phyloP scores from a whole-genome alignment of 2,329 filamentous ascomycete species.

The Ophiocordyceps polyrhachis-furcata region DNA sequence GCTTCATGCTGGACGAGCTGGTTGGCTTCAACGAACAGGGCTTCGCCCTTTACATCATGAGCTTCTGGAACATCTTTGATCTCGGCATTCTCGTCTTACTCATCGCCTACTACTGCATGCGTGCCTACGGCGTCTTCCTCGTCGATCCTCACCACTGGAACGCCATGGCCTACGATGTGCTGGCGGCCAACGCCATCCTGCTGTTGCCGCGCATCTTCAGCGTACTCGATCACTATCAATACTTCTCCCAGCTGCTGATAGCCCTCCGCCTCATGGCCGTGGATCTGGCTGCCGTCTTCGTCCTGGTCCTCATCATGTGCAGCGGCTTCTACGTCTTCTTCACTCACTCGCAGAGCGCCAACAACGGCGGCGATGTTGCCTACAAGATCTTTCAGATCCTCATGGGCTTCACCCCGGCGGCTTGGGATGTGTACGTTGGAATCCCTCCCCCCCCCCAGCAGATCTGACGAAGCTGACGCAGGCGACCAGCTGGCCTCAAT shows the following conservation, averaged over 20 bases:
- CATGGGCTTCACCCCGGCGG: slow-evolving; percentile 90
- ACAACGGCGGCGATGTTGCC: slow-evolving; percentile 55
- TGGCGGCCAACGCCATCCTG: slow-evolving; percentile 77
- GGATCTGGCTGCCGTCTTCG: slow-evolving; percentile 67
- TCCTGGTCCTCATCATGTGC: slow-evolving; percentile 71
- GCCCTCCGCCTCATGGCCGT: slow-evolving; percentile 89
- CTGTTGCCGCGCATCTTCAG: slow-evolving; percentile 84
- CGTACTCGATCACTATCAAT: slow-evolving; percentile 83
- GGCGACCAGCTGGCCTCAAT: slow-evolving; percentile 39
- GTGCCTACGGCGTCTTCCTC: slow-evolving; percentile 72
- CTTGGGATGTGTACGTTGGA: slow-evolving; percentile 60
- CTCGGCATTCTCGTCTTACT: slow-evolving; percentile 74
- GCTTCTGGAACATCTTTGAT: slow-evolving; percentile 94
- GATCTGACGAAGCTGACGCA: slow-evolving; percentile 5
- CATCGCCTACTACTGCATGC: slow-evolving; percentile 75
- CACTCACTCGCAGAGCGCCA: slow-evolving; percentile 56
- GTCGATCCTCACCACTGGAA: slow-evolving; percentile 59
- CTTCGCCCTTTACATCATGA: slow-evolving; percentile 92
- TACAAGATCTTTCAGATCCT: slow-evolving; percentile 86
- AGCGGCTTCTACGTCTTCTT: slow-evolving; percentile 95
- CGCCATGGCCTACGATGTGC: slow-evolving; percentile 78
- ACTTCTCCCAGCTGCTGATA: slow-evolving; percentile 87
- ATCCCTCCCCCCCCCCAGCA: too few species aligned
- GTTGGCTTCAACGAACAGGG: slow-evolving; percentile 95
- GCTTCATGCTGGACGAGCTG: slow-evolving; percentile 91